Base-by-base conservation (phyloP, 768 basidiomycete genomes). In the Saitozyma podzolica region DNA sequence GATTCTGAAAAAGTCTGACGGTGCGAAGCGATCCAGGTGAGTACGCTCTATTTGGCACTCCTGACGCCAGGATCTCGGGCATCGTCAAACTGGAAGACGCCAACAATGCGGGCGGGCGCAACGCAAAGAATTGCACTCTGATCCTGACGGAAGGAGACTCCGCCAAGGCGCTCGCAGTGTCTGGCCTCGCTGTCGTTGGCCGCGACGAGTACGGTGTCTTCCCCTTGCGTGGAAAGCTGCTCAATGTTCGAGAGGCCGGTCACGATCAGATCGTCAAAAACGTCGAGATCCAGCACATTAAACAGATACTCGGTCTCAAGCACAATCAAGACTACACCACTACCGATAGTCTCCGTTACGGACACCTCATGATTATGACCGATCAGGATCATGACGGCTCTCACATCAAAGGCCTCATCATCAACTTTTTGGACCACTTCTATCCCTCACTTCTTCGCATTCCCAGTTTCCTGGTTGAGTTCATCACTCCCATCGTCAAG, bases 351-450 rank as follows among this genome's bases (percentile, higher is more conserved):
- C 80, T 99, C 72, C 87, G 96, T 37, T 99, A 99, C 73, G 96
- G 96, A 1, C 87, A 88, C 55, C 78, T 99, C 54, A 99, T 99
- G 96, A 91, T 99, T 70, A 99, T 99, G 96, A 92, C 96, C 5
- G 96, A 99, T 88, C 75, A 96, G 92, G 96, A 99, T 86, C 92
- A 98, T 81, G 96, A 99, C 80, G 96, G 96, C 56, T 98, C 96
- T n/a, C 96, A 99, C 81, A 99, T 99, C 82, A 99, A 99, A 80
- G 96, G 96, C n/a, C 85, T 98, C 8, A 84, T 99, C 54, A 94
- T 99, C 82, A 99, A 99, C 81, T 98, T 93, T 79, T 82, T 99
- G 63, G 96, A 98, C 73, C 89, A 94, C 77, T 98, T 93, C 80
- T 97, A 89, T 80, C 96, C 96, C 0, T 96, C 95, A 1, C 83